Evolutionary conservation across 2,329 filamentous ascomycete species (phyloP).

Genomic region (Exophiala bonariae): DNA sequence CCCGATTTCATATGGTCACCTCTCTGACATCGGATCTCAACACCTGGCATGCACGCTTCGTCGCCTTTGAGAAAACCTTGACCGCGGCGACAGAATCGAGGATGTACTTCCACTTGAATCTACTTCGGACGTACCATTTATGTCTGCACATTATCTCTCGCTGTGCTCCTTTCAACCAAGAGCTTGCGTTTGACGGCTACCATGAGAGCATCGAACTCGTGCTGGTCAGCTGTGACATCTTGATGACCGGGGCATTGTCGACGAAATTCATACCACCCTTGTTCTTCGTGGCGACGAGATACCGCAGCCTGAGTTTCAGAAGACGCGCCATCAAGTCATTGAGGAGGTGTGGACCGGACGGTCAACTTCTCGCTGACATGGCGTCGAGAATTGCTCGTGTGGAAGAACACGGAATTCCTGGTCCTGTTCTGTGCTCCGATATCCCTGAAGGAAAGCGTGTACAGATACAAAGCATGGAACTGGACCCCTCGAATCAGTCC

Average conservation of each 20-base stretch:
- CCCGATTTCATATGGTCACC: conserved; percentile 17
- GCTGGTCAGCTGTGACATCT: conserved; percentile 4
- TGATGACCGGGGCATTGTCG: conserved; percentile 1
- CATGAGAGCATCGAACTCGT: conserved; percentile 10
- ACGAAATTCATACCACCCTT: conserved; percentile 13
- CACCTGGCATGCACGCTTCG: conserved; percentile 13
- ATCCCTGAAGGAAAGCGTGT: conserved; percentile 16
- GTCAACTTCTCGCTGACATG: conserved; percentile 13
- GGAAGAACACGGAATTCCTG: conserved; percentile 11
- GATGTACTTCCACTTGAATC: conserved; percentile 4
- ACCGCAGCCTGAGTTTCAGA: conserved; percentile 12
- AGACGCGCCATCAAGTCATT: conserved; percentile 14
- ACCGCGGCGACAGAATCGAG: background rate
- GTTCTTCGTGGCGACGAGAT: conserved; percentile 20
- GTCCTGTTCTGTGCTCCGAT: conserved; percentile 13
- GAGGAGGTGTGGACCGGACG: conserved; percentile 13
- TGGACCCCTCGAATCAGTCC: background rate
- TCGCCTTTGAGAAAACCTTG: conserved; percentile 2
- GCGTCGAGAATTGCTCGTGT: conserved; percentile 13
- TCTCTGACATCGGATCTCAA: conserved; percentile 13
- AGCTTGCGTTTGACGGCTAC: conserved; percentile 15
- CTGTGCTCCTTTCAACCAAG: conserved; percentile 16
- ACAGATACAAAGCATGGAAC: conserved; percentile 4
- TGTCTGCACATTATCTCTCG: conserved; percentile 17
- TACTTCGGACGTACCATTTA: conserved; percentile 13